A percentile compares a stretch with the other conserved stretches of the same genome.
These are phyloP conservation scores for Beauveria scarabaeidicola DNA, from an alignment of 2,329 filamentous ascomycete genomes.

Conservation along the genomic window DNA sequence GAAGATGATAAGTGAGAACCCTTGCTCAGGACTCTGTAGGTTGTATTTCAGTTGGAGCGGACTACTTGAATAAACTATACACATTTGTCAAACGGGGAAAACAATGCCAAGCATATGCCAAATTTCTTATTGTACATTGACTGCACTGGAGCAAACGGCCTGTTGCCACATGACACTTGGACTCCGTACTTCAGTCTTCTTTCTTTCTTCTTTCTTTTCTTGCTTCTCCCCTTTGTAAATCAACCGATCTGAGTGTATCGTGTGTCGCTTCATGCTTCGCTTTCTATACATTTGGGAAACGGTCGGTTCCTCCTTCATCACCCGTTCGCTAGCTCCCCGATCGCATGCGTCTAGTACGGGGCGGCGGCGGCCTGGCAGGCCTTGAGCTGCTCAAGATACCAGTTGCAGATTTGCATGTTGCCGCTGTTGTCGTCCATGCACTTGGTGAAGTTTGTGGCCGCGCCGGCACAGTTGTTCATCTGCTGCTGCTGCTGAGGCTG, in stretches of 20 bases:
- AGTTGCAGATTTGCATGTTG: constrained; percentile 91
- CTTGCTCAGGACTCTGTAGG: neutral
- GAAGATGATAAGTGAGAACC: constrained; percentile 38
- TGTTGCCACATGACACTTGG: neutral
- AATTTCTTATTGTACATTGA: neutral
- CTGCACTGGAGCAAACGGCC: neutral
- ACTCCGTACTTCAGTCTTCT: neutral
- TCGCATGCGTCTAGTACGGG: constrained; percentile 48
- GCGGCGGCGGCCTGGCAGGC: constrained; percentile 72
- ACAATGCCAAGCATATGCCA: constrained; percentile 13
- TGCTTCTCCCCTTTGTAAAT: neutral
- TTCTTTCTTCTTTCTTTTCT: neutral
- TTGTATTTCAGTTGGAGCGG: constrained; percentile 9
- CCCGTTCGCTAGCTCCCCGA: neutral
- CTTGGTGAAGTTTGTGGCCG: constrained; percentile 79
- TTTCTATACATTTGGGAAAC: neutral
- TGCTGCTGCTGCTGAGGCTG: constrained; percentile 46
- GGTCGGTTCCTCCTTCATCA: neutral
- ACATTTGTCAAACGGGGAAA: constrained; percentile 15
- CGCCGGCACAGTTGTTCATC: constrained; percentile 63
- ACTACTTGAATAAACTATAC: constrained; percentile 14
- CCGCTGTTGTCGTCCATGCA: constrained; percentile 95
- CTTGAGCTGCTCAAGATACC: constrained; percentile 97
- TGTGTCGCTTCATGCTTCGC: neutral
- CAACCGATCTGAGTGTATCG: neutral